phyloP scores from a whole-genome alignment of 2,329 filamentous ascomycete genomes.

The Decorospora gaudefroyi region DNA sequence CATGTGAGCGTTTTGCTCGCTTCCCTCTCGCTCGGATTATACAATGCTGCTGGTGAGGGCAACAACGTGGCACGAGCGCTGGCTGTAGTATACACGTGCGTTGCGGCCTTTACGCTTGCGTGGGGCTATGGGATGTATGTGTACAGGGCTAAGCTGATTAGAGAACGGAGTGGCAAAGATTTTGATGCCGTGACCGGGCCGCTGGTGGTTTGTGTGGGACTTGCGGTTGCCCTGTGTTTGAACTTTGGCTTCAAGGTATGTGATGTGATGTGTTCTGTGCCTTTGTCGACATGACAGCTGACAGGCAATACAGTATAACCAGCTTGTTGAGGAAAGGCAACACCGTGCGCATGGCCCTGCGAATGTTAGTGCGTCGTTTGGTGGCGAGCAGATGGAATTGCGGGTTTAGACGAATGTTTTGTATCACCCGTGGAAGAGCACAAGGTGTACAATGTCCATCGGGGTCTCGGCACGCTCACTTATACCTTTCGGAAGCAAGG shows the following conservation, averaged over 20 bases:
- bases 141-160: conserved; percentile 75
- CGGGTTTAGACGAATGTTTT: conserved; percentile 13
- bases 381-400: conserved; percentile 25
- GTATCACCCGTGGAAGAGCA: neutral
- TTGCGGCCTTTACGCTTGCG: conserved; percentile 78
- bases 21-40: conserved; percentile 79
- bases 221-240: conserved; percentile 76
- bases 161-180: conserved; percentile 83
- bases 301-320: conserved; percentile 25
- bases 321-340: conserved; percentile 18
- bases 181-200: conserved; percentile 90
- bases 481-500: too few relatives aligned
- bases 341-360: conserved; percentile 2
- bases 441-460: too few relatives aligned
- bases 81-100: conserved; percentile 79
- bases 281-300: neutral
- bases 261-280: conserved; percentile 2
- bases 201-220: conserved; percentile 75
- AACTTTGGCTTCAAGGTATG: conserved; percentile 87
- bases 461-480: too few relatives aligned
- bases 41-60: conserved; percentile 78
- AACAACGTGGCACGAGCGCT: conserved; percentile 77
- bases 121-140: conserved; percentile 91
- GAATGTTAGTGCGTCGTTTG: conserved; percentile 10
- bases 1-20: conserved; percentile 89